These are phyloP conservation scores for Aspergillus baeticus DNA, from an alignment of 495 filamentous ascomycete genomes.

Conservation along the genomic window DNA sequence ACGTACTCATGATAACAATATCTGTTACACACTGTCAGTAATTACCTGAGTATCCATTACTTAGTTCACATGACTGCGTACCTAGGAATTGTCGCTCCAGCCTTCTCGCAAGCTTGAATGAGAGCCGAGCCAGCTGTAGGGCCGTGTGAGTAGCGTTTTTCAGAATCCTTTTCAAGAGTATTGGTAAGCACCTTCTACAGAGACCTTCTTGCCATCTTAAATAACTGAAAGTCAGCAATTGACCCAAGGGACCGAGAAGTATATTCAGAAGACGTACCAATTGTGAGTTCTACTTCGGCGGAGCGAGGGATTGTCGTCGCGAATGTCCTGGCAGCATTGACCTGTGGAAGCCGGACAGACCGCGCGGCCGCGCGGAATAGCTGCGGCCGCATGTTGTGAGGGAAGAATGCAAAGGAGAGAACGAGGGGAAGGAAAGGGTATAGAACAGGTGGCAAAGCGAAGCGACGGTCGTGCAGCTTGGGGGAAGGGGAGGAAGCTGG, in stretches of 20 bases:
- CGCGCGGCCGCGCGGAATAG: constrained; percentile 83
- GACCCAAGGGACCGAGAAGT: constrained; percentile 14
- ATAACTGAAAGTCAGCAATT: constrained; percentile 14
- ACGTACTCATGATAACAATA: constrained; percentile 98
- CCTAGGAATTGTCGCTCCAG: constrained; percentile 86
- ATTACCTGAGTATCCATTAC: not conserved
- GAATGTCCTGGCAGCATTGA: constrained; percentile 69
- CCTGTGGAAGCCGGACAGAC: constrained; percentile 62
- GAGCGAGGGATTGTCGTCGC: constrained; percentile 66
- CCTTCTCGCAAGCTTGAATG: constrained; percentile 99
- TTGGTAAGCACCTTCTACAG: constrained; percentile 74
- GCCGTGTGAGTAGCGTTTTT: constrained; percentile 29
- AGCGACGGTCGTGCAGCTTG: constrained; percentile 15
- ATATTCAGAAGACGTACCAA: constrained; percentile 60
- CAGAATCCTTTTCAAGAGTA: constrained; percentile 3
- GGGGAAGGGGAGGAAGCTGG: constrained; percentile 18
- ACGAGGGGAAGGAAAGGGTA: constrained; percentile 29
- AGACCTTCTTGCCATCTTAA: constrained; percentile 94
- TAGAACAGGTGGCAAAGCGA: constrained; percentile 11
- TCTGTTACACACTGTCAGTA: constrained; percentile 55
- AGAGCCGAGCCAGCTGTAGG: constrained; percentile 74
- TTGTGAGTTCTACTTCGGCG: constrained; percentile 92
- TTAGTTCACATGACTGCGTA: constrained; percentile 29
- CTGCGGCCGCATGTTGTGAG: constrained; percentile 81
- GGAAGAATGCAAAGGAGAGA: constrained; percentile 22